Percentiles rank a stretch among this genome's conserved stretches.
These are phyloP conservation scores for Claviceps quebecensis DNA, from an alignment of 2,329 filamentous ascomycete genomes.

Conservation along the genomic window DNA sequence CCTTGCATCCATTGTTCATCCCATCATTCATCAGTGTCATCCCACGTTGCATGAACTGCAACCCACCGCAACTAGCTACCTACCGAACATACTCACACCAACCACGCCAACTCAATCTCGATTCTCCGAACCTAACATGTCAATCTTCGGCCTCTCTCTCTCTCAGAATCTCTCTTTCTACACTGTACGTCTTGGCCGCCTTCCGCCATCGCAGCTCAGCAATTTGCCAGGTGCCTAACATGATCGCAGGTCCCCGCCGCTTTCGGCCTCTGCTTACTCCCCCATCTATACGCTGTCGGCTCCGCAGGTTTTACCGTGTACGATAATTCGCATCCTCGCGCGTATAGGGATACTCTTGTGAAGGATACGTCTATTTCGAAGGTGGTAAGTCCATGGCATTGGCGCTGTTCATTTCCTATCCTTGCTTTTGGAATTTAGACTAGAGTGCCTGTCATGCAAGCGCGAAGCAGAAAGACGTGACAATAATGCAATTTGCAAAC, in stretches of 20 bases:
- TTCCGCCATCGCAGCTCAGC: not conserved
- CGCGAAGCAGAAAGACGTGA: no score
- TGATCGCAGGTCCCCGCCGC: constrained; percentile 22
- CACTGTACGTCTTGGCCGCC: constrained; percentile 2
- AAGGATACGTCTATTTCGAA: constrained; percentile 19
- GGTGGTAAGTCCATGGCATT: constrained; percentile 11
- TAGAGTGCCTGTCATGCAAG: not conserved
- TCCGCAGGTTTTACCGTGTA: constrained; percentile 15
- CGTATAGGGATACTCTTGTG: constrained; percentile 16
- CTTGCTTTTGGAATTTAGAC: no score
- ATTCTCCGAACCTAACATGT: not conserved
- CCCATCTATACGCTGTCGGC: constrained; percentile 3
- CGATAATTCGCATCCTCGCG: constrained; percentile 26
- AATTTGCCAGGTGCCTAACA: not conserved
- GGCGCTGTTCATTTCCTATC: not conserved
- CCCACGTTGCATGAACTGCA: no score
- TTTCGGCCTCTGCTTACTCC: constrained; percentile 2
- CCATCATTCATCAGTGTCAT: not conserved
- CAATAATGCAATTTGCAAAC: no score
- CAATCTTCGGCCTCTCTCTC: not conserved
- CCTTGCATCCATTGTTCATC: no score
- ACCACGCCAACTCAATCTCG: no score
- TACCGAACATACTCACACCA: no score
- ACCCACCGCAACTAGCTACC: no score
- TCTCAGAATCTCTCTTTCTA: constrained; percentile 6